Conservation (phyloP, 2,329 filamentous ascomycete genomes). For the Trichoderma aggressivum region DNA sequence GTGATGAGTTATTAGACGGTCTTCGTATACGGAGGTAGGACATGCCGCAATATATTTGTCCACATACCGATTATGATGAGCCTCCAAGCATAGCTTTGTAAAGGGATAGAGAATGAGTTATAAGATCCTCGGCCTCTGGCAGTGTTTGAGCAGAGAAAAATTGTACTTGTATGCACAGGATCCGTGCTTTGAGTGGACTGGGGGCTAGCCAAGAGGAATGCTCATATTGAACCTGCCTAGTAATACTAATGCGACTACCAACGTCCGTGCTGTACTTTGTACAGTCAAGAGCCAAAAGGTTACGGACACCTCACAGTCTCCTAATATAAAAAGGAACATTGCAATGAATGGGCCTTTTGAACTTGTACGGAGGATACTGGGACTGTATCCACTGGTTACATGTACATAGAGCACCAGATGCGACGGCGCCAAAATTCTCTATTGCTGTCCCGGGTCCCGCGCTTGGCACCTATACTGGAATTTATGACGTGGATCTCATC, state of each 20-base stretch:
- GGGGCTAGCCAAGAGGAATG: not conserved
- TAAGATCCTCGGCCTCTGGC: rapidly evolving
- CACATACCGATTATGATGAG: not conserved
- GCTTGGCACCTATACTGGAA: not conserved
- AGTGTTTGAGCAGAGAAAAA: not conserved
- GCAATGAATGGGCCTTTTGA: not conserved
- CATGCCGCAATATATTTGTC: not conserved
- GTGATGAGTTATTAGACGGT: not conserved
- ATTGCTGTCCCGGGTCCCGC: not conserved
- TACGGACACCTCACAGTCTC: not conserved
- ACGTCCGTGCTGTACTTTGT: not conserved
- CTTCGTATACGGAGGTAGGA: not conserved
- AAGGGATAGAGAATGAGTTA: not conserved
- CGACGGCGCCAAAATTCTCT: not conserved
- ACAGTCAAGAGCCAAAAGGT: not conserved
- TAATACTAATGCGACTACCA: not conserved
- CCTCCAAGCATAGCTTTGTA: not conserved
- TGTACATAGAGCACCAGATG: not conserved
- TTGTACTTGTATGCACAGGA: not conserved
- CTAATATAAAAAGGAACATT: not conserved
- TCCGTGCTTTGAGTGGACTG: not conserved
- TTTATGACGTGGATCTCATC: not conserved
- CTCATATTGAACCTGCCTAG: no score
- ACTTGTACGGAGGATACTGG: not conserved
- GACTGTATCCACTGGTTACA: not conserved